Evolutionary conservation across 768 basidiomycete species (phyloP).

Genomic region (Phanerochaete sordida): DNA sequence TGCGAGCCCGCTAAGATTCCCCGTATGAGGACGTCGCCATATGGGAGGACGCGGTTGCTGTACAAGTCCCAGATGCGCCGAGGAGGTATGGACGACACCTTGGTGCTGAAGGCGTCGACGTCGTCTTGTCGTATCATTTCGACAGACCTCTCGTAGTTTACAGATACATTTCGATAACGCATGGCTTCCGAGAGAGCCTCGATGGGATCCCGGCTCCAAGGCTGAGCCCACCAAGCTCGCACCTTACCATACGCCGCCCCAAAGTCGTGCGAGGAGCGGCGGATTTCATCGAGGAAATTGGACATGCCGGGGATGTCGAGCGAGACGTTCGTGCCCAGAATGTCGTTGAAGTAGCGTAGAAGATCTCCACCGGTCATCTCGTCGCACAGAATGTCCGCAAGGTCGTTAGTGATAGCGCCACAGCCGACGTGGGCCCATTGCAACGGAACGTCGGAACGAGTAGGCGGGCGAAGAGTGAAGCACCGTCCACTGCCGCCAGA

Average conservation of each 20-base stretch:
- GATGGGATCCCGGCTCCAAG: neutral
- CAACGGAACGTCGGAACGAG: too few species aligned
- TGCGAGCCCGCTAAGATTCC: neutral
- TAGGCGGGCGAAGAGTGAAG: too few species aligned
- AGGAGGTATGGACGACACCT: neutral
- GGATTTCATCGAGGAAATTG: too few species aligned
- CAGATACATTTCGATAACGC: neutral
- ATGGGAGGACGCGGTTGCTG: slow-evolving; percentile 5
- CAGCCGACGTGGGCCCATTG: too few species aligned
- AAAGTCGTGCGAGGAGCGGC: neutral
- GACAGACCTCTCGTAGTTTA: neutral
- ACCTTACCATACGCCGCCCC: neutral
- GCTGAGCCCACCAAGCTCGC: neutral
- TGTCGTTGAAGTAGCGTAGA: neutral
- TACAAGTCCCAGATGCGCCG: slow-evolving; percentile 1
- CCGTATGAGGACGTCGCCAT: neutral
- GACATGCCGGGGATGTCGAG: neutral
- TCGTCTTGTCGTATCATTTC: neutral
- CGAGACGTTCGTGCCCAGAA: neutral
- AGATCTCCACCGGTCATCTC: neutral
- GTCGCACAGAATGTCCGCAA: neutral
- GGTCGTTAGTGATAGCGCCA: neutral
- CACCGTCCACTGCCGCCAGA: too few species aligned
- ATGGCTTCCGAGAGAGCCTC: neutral
- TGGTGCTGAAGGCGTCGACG: neutral